A percentile compares a stretch with the other conserved stretches of the same genome.
phyloP scores from a whole-genome alignment of 1,139 yeast species.

The Yamadazyma siamensis region DNA sequence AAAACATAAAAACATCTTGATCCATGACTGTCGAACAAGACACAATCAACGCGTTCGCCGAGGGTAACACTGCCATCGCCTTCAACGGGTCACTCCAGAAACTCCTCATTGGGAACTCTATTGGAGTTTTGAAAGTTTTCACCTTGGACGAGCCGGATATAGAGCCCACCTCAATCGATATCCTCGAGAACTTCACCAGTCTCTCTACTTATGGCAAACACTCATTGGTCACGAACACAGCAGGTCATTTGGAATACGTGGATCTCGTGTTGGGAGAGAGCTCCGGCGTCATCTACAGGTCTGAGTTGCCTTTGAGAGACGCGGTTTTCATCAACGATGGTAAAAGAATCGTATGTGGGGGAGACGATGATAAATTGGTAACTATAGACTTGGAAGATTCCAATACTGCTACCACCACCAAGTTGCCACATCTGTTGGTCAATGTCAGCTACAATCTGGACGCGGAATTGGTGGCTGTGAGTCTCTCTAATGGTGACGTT shows the following conservation, averaged over 20 bases:
- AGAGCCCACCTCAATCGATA: slow-evolving; percentile 56
- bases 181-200: slow-evolving; percentile 40
- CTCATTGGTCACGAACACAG: slow-evolving; percentile 28
- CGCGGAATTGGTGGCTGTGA: slow-evolving; percentile 52
- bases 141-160: slow-evolving; percentile 41
- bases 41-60: slow-evolving; percentile 40
- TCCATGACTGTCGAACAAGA: slow-evolving; percentile 10
- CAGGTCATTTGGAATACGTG: slow-evolving; percentile 33
- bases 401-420: slow-evolving; percentile 17
- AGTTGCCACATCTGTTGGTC: slow-evolving; percentile 53
- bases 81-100: slow-evolving; percentile 30
- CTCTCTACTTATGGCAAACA: slow-evolving; percentile 21
- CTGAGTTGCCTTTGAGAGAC: slow-evolving; percentile 66
- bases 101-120: slow-evolving; percentile 49
- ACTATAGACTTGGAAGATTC: slow-evolving; percentile 47
- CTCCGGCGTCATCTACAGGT: slow-evolving; percentile 30
- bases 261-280: slow-evolving; percentile 20
- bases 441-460: slow-evolving; percentile 60
- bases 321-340: slow-evolving; percentile 69
- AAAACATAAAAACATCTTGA: too few species aligned
- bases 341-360: slow-evolving; percentile 64
- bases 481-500: slow-evolving; percentile 66
- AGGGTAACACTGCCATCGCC: slow-evolving; percentile 45
- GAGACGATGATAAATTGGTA: slow-evolving; percentile 67
- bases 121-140: slow-evolving; percentile 51